Evolutionary conservation across 805 yeast species (phyloP).

Genomic region (Tetrapisispora fleetii): DNA sequence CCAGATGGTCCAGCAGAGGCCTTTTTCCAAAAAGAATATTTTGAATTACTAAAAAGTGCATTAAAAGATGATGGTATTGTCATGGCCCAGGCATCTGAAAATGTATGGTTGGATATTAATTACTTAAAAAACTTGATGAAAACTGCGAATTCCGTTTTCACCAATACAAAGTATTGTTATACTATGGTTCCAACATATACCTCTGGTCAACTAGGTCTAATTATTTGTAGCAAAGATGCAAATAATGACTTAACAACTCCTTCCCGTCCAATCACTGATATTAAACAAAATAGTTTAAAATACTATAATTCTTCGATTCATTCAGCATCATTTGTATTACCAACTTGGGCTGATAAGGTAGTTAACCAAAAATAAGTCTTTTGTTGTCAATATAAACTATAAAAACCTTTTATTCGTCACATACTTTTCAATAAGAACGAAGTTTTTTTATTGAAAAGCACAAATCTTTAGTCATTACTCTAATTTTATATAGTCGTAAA

Average conservation of each 20-base stretch:
- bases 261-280: conserved; percentile 35
- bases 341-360: conserved; percentile 59
- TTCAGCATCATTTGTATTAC: conserved; percentile 63
- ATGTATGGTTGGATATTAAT: conserved; percentile 60
- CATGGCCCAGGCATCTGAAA: conserved; percentile 71
- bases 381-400: neutral
- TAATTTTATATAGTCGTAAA: neutral
- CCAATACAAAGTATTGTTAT: conserved; percentile 55
- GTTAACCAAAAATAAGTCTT: conserved; percentile 7
- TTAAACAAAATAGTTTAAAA: conserved; percentile 42
- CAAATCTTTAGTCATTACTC: neutral
- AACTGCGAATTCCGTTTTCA: conserved; percentile 47
- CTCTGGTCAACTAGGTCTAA: conserved; percentile 75
- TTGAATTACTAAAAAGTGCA: conserved; percentile 54
- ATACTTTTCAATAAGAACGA: neutral
- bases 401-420: neutral
- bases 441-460: neutral
- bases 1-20: conserved; percentile 95
- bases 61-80: conserved; percentile 56
- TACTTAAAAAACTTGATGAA: conserved; percentile 39
- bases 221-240: conserved; percentile 56
- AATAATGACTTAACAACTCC: conserved; percentile 41
- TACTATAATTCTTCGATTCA: conserved; percentile 65
- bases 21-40: conserved; percentile 71
- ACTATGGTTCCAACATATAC: conserved; percentile 84